Evolutionary conservation across 1,284 basidiomycete species (phyloP).

Genomic region (Fomitopsis palustris): DNA sequence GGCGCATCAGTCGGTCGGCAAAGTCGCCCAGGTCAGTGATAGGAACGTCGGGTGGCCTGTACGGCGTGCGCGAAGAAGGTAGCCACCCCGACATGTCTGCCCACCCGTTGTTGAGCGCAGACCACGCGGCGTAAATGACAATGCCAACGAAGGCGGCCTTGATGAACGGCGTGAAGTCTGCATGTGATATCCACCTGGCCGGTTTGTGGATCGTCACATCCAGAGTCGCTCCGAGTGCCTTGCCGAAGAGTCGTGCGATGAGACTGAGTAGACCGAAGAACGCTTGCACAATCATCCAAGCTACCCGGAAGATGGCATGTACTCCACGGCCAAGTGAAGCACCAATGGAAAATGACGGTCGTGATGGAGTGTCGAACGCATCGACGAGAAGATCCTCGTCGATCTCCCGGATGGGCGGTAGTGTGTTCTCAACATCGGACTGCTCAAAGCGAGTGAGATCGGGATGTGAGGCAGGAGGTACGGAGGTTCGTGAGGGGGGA

Average conservation of each 20-base stretch:
- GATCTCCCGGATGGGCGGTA: constrained; percentile 58
- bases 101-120: constrained; percentile 32
- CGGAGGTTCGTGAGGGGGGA: constrained; percentile 23
- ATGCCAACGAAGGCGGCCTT: constrained; percentile 41
- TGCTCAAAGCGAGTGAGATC: constrained; percentile 30
- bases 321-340: constrained; percentile 43
- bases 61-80: constrained; percentile 29
- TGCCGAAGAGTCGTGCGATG: constrained; percentile 38
- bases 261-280: constrained; percentile 21
- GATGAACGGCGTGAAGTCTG: constrained; percentile 29
- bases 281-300: constrained; percentile 17
- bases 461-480: constrained; percentile 26
- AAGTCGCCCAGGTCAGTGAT: constrained; percentile 70
- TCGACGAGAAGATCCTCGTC: constrained; percentile 34
- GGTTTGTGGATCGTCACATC: constrained; percentile 47
- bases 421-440: constrained; percentile 44
- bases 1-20: constrained; percentile 56
- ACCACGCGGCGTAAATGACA: constrained; percentile 41
- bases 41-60: constrained; percentile 51
- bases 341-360: constrained; percentile 40
- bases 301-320: constrained; percentile 32
- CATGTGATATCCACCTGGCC: constrained; percentile 30
- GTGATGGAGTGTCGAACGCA: constrained; percentile 22
- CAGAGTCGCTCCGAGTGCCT: constrained; percentile 40
- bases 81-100: constrained; percentile 32